Conservation (phyloP, 176 grass and related monocot genomes). For the Chloris gayana region DNA sequence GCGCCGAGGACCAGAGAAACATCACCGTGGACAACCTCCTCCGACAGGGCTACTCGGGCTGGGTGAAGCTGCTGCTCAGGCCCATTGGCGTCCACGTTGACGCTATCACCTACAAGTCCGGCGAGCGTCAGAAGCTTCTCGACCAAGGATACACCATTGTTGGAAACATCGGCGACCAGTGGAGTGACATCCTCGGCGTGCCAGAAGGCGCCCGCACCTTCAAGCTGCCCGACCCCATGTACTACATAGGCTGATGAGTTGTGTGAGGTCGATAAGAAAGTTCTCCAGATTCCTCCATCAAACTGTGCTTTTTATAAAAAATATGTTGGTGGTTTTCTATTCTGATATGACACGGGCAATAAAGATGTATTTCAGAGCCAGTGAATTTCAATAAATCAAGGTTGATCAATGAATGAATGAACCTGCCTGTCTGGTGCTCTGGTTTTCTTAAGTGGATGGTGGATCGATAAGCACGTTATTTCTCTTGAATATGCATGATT, state of each 20-base stretch:
- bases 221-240: conserved; percentile 60
- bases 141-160: conserved; percentile 45
- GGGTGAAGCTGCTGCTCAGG: conserved; percentile 56
- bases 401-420: too few relatives aligned
- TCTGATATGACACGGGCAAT: too few relatives aligned
- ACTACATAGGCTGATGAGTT: conserved; percentile 41
- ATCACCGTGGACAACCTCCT: conserved; percentile 35
- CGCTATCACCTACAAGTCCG: conserved; percentile 46
- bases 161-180: conserved; percentile 64
- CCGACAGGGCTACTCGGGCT: conserved; percentile 22
- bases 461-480: too few relatives aligned
- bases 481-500: too few relatives aligned
- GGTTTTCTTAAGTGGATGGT: too few relatives aligned
- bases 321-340: too few relatives aligned
- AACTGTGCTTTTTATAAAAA: too few relatives aligned
- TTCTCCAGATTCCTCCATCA: too few relatives aligned
- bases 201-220: conserved; percentile 46
- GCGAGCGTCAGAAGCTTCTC: conserved; percentile 44
- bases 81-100: background rate
- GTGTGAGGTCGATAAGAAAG: too few relatives aligned
- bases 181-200: conserved; percentile 52
- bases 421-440: too few relatives aligned
- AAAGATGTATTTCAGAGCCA: too few relatives aligned
- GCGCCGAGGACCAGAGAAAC: conserved; percentile 34
- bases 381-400: too few relatives aligned